Base-by-base conservation (phyloP, 495 filamentous ascomycete genomes). In the Daldinia concentrica region DNA sequence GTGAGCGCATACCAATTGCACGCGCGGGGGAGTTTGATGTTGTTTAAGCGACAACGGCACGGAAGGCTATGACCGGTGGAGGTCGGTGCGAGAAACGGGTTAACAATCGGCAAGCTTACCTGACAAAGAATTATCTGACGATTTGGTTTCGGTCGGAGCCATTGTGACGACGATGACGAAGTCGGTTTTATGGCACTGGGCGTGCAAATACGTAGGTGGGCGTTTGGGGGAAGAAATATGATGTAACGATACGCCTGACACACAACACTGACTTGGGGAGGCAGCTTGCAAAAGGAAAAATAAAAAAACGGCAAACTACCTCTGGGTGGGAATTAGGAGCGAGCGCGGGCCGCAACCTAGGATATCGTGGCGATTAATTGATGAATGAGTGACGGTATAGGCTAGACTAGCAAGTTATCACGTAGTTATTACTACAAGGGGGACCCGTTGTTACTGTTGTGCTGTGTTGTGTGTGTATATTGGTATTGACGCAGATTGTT, bases 131-230 rank as follows among this genome's bases (percentile, higher is more conserved):
- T 76, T 78, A 68, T 78, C 76, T 63, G 74, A 72, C 45, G 74
- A 64, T 45, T 78, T 78, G 69, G 74, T 68, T 50, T 78, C 76
- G 64, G 74, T 65, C 54, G 76, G 74, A 34, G 76, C 68, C 76
- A 78, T 78, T 50, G 76, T 77, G 76, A 76, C 73, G 70, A 74
- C 76, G 68, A 76, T 77, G 76, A 77, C 76, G 76, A 76, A 69
- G 76, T 76, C 72, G 70, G 58, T 64, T 76, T 74, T 74, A 76
- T 64, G 66, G 63, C 56, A 43, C 61, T 69, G 61, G 69, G 59
- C 32, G 69, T 58, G 64, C 43, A 64, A 61, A 39, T 59, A 58
- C 58, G 71, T 67, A 55, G 17, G 66, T 64, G 56, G 41, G 58
- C 39, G 66, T 41, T 64, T 66, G 51, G 66, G 68, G 62, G 64